A percentile compares a stretch with the other conserved stretches of the same genome.
These are phyloP conservation scores for Waltergamsia citrina DNA, from an alignment of 2,329 filamentous ascomycete species.

Conservation along the genomic window DNA sequence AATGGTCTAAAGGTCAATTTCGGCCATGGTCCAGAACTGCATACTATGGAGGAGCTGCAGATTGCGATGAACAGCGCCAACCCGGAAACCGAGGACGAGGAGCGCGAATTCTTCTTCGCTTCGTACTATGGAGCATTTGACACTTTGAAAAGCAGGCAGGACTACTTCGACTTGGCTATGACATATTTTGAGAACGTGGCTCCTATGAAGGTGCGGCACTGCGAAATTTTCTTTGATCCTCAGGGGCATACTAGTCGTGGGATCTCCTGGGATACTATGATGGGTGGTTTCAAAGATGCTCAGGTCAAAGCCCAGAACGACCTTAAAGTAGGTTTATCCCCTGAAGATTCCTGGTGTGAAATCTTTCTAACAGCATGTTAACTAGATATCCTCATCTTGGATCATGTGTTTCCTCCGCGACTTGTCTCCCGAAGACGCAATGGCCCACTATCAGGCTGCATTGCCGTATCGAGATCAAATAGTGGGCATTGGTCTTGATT, in stretches of 20 bases:
- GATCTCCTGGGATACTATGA: constrained; percentile 48
- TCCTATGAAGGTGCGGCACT: constrained; percentile 54
- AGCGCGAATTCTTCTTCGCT: constrained; percentile 44
- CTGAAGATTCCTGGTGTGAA: too few relatives aligned
- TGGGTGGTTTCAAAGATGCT: constrained; percentile 50
- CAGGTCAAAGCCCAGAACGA: constrained; percentile 47
- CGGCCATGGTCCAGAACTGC: constrained; percentile 36
- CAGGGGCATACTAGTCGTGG: constrained; percentile 59
- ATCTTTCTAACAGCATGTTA: too few relatives aligned
- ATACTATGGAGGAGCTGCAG: constrained; percentile 44
- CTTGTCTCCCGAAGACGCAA: constrained; percentile 59
- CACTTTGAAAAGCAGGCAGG: constrained; percentile 49
- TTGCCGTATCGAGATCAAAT: constrained; percentile 25
- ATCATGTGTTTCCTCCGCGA: constrained; percentile 64
- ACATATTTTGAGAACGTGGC: constrained; percentile 57
- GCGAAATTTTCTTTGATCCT: constrained; percentile 70
- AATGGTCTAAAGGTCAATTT: constrained; percentile 51
- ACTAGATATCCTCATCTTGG: constrained; percentile 33
- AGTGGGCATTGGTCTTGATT: constrained; percentile 32
- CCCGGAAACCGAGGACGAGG: constrained; percentile 18
- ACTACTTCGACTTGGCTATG: constrained; percentile 62
- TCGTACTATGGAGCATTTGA: constrained; percentile 71
- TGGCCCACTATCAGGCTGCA: constrained; percentile 40
- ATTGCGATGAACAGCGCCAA: constrained; percentile 8
- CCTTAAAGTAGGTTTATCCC: constrained; percentile 39